Evolutionary conservation across 495 filamentous ascomycete genomes (phyloP).

Genomic region (Penicillium samsonianum): DNA sequence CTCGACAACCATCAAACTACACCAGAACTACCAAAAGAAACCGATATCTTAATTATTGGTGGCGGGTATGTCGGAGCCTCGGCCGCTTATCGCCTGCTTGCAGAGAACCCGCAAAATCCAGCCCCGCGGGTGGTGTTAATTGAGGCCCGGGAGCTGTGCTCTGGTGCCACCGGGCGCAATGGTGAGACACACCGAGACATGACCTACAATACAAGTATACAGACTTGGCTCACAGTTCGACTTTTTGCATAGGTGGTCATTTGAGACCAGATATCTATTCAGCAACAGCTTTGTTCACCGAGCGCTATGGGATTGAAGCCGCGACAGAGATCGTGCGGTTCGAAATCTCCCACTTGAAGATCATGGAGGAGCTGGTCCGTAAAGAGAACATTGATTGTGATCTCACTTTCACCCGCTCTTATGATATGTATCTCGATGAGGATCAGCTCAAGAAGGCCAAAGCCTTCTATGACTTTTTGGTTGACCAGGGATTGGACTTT

Average conservation of each 20-base stretch:
- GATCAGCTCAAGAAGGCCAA: slow-evolving; percentile 28
- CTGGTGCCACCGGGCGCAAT: slow-evolving; percentile 47
- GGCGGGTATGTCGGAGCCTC: slow-evolving; percentile 68
- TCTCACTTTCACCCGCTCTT: slow-evolving; percentile 37
- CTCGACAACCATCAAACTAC: slow-evolving; percentile 57
- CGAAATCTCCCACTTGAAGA: slow-evolving; percentile 34
- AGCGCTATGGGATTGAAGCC: slow-evolving; percentile 31
- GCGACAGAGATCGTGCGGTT: slow-evolving; percentile 35
- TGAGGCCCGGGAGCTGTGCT: slow-evolving; percentile 45
- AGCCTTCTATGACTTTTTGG: slow-evolving; percentile 28
- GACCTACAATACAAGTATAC: not conserved
- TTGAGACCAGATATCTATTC: slow-evolving; percentile 39
- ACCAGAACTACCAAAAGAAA: slow-evolving; percentile 47
- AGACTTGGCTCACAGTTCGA: not conserved
- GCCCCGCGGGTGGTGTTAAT: slow-evolving; percentile 35
- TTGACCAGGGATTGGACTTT: slow-evolving; percentile 22
- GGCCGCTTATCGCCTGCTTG: slow-evolving; percentile 61
- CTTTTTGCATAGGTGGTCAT: slow-evolving; percentile 34
- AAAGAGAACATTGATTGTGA: slow-evolving; percentile 47
- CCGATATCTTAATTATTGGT: slow-evolving; percentile 69
- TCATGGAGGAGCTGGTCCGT: slow-evolving; percentile 31
- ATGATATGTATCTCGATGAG: slow-evolving; percentile 38
- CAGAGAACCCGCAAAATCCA: slow-evolving; percentile 16
- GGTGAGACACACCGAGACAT: slow-evolving; percentile 25
- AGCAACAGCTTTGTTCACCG: slow-evolving; percentile 29